These are phyloP conservation scores for Colletotrichum falcatum DNA, from an alignment of 2,329 filamentous ascomycete species.

Conservation along the genomic window DNA sequence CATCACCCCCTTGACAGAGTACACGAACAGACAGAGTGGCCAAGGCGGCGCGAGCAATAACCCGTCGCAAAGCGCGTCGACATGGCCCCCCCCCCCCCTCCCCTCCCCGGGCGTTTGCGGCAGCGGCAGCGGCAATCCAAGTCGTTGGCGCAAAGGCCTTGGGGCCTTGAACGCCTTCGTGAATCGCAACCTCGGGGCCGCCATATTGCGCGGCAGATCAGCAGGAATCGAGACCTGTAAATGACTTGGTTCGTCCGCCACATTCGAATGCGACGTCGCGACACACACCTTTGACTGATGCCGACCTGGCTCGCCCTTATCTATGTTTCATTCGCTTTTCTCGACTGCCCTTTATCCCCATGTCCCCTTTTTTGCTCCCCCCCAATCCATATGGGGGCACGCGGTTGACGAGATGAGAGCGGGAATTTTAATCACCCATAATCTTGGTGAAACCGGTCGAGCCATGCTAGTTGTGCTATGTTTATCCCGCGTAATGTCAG, in stretches of 20 bases:
- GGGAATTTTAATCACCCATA: neutral
- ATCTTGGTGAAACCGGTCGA: slow-evolving; percentile 8
- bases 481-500: slow-evolving; percentile 12
- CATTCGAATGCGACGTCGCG: too few relatives aligned
- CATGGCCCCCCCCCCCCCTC: too few relatives aligned
- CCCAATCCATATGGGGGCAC: too few relatives aligned
- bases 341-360: slow-evolving; percentile 19
- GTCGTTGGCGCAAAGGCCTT: too few relatives aligned
- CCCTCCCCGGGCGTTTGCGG: too few relatives aligned
- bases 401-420: neutral
- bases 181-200: slow-evolving; percentile 25
- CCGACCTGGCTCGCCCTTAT: too few relatives aligned
- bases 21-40: neutral
- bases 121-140: slow-evolving; percentile 16
- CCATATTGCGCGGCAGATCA: slow-evolving; percentile 1
- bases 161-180: too few relatives aligned
- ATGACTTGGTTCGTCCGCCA: neutral
- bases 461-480: slow-evolving; percentile 3
- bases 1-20: neutral
- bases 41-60: slow-evolving; percentile 20
- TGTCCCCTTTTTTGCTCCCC: neutral
- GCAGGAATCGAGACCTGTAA: neutral
- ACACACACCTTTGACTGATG: neutral
- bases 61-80: slow-evolving; percentile 27
- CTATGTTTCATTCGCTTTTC: too few relatives aligned